A percentile compares a stretch with the other conserved stretches of the same genome.
These are phyloP conservation scores for Pelagophyceae sp. DNA, from an alignment of 352 stramenopile genomes.

Conservation along the genomic window DNA sequence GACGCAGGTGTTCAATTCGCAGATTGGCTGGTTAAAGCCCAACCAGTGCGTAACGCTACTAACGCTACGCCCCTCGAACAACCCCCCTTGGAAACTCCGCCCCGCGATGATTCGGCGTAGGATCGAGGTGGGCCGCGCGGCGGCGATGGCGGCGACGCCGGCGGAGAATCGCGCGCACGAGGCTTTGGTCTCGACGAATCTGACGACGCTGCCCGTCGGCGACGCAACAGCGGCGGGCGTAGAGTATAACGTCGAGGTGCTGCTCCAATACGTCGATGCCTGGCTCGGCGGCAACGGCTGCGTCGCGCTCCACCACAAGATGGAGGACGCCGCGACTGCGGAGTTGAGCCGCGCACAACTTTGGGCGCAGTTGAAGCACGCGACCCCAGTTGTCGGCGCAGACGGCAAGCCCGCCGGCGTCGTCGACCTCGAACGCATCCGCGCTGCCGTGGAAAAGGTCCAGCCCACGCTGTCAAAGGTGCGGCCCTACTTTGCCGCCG, in stretches of 20 bases:
- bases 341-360: constrained; percentile 85
- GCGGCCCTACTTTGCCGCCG: too few species aligned
- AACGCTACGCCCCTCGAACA: too few species aligned
- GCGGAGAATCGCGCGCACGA: not conserved
- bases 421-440: not conserved
- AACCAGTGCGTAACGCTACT: constrained; percentile 83
- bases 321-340: constrained; percentile 86
- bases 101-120: too few species aligned
- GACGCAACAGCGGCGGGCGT: constrained; percentile 63
- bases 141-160: not conserved
- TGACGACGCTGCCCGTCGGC: not conserved
- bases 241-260: constrained; percentile 77
- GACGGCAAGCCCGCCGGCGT: too few species aligned
- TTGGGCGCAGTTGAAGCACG: constrained; percentile 66
- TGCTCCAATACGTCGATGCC: constrained; percentile 82
- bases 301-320: constrained; percentile 85
- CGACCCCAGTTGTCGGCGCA: not conserved
- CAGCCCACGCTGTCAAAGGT: not conserved
- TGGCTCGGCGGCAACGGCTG: constrained; percentile 82
- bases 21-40: constrained; percentile 65
- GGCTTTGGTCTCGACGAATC: not conserved
- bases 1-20: constrained; percentile 80
- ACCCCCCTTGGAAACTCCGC: too few species aligned
- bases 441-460: not conserved
- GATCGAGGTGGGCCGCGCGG: too few species aligned